Base-by-base conservation (phyloP, 345 rosid species). In the Aquilaria yunnanensis region DNA sequence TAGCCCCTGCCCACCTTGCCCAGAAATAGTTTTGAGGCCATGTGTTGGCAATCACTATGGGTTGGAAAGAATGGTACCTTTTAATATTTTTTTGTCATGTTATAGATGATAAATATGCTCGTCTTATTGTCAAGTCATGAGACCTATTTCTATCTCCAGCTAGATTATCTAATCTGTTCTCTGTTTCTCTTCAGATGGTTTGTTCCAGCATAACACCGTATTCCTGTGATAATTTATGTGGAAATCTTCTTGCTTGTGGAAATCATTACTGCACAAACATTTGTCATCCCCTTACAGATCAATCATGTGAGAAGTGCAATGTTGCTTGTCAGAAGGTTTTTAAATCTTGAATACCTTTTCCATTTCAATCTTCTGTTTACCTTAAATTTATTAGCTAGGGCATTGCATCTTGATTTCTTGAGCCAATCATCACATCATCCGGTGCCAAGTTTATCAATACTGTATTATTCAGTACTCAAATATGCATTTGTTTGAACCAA, bases 191-290 rank as follows among this genome's bases (percentile, higher is more conserved):
- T 61, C 78, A 90, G 98, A 83, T 88, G 96, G 80, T 84, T 63
- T 93, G 98, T 85, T 86, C 97, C 6, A 73, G 78, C 65, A 78
- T 37, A 76, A 64, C 72, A 59, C 73, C 50, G 65, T 93, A 87
- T 79, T 79, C 90, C 41, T 90, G 98, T 80, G 90, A 93, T 29
- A 86, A 93, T 74, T 78, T 87, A 72, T 89, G 98, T 63, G 97
- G 97, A 65, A 85, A 83, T 79, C 92, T 86, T 70, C 86, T 89
- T 75, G 80, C 82, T 60, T 93, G 98, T 61, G 96, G 97, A 51
- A 93, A 93, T 72, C 98, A 90, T 62, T 87, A 84, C 70, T 90
- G 98, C 70, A 80, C 94, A 7, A 87, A 74, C 62, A 74, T 81
- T 56, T 90, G 97, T 73, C 98, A 90, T 80, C 67, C 94, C 60